Base-by-base conservation (phyloP, 495 filamentous ascomycete genomes). In the Lepidopterella palustris region DNA sequence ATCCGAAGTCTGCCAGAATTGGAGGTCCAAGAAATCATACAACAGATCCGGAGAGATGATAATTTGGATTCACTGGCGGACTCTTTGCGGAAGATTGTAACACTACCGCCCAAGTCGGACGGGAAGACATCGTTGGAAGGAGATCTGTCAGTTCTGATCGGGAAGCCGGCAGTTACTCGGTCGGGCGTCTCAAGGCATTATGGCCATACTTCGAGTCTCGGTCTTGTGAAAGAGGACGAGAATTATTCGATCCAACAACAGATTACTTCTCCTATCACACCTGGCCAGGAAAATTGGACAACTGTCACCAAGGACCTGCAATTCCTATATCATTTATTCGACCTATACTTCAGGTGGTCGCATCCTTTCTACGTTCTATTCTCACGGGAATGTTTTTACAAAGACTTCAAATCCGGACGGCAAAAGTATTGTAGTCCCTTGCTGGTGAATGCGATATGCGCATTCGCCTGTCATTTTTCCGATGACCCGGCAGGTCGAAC, bases 281-380 rank as follows among this genome's bases (percentile, higher is more conserved):
- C 24, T 31, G n/a, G n/a, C 28, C 55, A 24, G 32, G 55, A 32
- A 10, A 60, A 62, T 11, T 89, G 86, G 86, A 87, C 87, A 10
- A 74, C 68, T 5, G 76, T 85, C 31, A 87, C 86, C 0, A 53
- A 70, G 3, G 84, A 89, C 66, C 57, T 70, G 8, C 64, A 65
- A 3, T 77, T 88, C 45, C 78, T 88, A 6, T 73, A 81, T 55
- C 84, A 88, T 60, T 76, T 88, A 23, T 73, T 88, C 39, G 75
- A 82, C 15, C 72, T 92, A 15, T 92, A 89, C 71, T 92, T 95
- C 58, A 82, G 80, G 66, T 93, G 89, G 89, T 84, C 87, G 64
- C 87, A 92, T 62, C 86, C 87, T 1, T 87, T 83, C 55, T 84
- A 87, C 65, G 81, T 84, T 6, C 78, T 87, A 3, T 79, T 95